Percentiles rank a stretch among this genome's conserved stretches.
phyloP scores from a whole-genome alignment of 2,329 filamentous ascomycete species.

The Chaetomiaceae sp. region DNA sequence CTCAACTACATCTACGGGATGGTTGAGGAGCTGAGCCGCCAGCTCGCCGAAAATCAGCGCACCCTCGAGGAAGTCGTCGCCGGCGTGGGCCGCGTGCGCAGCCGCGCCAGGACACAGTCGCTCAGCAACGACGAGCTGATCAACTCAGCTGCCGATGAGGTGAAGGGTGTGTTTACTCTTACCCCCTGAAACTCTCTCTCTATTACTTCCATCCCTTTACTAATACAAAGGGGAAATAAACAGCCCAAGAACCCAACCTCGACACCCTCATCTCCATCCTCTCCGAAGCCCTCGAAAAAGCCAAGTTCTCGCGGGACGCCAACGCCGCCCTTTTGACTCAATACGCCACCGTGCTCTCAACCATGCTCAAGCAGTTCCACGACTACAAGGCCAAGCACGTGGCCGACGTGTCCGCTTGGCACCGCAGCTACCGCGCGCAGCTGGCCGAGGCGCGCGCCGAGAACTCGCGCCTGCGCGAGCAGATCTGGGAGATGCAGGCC shows the following conservation, averaged over 20 bases:
- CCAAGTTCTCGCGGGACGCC: conserved; percentile 56
- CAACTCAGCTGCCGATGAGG: conserved; percentile 49
- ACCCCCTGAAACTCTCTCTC: no score
- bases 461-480: conserved; percentile 58
- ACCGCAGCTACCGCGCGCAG: conserved; percentile 61
- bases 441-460: conserved; percentile 62
- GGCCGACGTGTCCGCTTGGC: conserved; percentile 58
- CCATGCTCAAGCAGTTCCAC: conserved; percentile 61
- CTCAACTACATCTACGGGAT: conserved; percentile 64
- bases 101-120: conserved; percentile 48
- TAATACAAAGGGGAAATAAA: not conserved
- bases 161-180: conserved; percentile 44
- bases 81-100: conserved; percentile 58
- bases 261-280: conserved; percentile 59
- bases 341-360: conserved; percentile 53
- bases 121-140: conserved; percentile 57
- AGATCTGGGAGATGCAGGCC: conserved; percentile 64
- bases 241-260: conserved; percentile 56
- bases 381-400: conserved; percentile 62
- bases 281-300: conserved; percentile 58
- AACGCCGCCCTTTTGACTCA: conserved; percentile 55
- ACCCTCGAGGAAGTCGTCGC: conserved; percentile 61
- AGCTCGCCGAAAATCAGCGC: conserved; percentile 57
- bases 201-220: no score
- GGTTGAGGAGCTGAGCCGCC: conserved; percentile 62